Conservation (phyloP, 306 rosid genomes). For the Trichosanthes truncata region DNA sequence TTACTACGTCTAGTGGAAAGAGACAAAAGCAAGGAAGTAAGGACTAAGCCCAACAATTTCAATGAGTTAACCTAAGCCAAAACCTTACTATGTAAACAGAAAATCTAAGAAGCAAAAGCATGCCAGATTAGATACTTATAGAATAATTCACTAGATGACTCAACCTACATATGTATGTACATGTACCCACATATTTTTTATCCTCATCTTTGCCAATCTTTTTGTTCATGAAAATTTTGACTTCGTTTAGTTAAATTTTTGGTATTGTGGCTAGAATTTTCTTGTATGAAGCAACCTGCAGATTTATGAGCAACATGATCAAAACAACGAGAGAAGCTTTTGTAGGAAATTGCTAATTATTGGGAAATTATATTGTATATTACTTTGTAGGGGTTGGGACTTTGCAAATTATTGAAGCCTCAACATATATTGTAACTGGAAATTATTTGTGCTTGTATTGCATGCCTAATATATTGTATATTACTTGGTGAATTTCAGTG, state of each 20-base stretch:
- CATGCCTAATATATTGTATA: neutral
- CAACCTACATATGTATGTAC: neutral
- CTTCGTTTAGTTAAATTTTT: neutral
- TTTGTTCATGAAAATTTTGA: neutral
- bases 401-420: neutral
- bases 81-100: neutral
- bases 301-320: neutral
- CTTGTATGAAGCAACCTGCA: neutral
- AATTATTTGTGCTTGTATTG: neutral
- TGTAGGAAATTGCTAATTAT: neutral
- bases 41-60: neutral
- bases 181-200: neutral
- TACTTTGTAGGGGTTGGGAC: neutral
- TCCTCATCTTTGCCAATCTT: neutral
- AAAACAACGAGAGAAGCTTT: neutral
- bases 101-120: neutral
- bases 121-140: neutral
- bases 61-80: neutral
- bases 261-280: neutral
- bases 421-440: neutral
- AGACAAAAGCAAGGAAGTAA: neutral
- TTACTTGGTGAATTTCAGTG: conserved; percentile 15
- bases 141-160: neutral
- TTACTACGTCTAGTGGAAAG: neutral
- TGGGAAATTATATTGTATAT: neutral